Evolutionary conservation across 129 eudicot species (phyloP), one percentile per base, ranked within the genome.

Genomic region (Chrysanthemum seticuspe): DNA sequence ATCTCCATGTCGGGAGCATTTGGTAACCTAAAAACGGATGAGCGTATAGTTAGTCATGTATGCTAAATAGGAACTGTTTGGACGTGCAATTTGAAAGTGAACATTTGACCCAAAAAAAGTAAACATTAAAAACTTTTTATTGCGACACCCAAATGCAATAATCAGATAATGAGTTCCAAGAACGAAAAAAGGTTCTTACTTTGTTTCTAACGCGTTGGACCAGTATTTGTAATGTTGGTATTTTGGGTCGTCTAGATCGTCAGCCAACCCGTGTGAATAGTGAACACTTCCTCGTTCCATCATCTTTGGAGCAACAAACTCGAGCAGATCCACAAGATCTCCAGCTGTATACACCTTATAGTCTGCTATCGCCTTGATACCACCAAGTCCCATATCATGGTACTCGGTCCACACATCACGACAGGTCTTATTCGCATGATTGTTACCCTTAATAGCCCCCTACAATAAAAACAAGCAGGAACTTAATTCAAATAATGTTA

Each of bases 351-450:
- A 95, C 23, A 63, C 82, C 83, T 88, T 86, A 74, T 88, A 95
- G 13, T 88, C 99, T 8, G 88, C 85, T 67, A 88, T 86, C 52
- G 99, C 97, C 62, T 85, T 85, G 72, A 88, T 78, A 58, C 97
- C 99, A 62, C 83, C 68, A 77, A 85, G 45, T 25, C 96, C 97
- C 94, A 95, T 95, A 12, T 95, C 97, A 61, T 90, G 94, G 73
- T 95, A 95, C 85, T 95, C 99, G 0, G 97, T 90, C 99, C 99
- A 94, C 80, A 94, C 97, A 78, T 94, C 97, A 12, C 83, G 72
- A 64, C 96, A 91, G 9, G 91, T 83, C 27, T 67, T 75, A 72
- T 95, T 90, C 6, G 86, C 97, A 56, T 76, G 56, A 73, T 81
- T 88, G 63, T 68, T 71, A 13, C 99, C 99, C 83, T 95, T 95